These are phyloP conservation scores for Globisporangium iwayamae DNA, from an alignment of 352 stramenopile genomes.

Conservation along the genomic window DNA sequence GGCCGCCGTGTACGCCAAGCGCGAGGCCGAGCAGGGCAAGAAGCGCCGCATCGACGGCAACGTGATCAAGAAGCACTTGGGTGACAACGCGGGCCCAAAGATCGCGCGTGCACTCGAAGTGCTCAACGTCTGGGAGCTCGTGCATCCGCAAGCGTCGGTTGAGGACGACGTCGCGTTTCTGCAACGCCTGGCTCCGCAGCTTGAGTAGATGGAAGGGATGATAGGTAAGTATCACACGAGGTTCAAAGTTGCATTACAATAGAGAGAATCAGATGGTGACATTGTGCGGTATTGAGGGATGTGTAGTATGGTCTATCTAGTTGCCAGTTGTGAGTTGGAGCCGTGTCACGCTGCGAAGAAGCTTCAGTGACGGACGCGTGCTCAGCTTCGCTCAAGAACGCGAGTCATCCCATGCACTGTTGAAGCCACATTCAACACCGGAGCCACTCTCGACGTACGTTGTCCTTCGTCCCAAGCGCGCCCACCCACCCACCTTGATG, in stretches of 20 bases:
- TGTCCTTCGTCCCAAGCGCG: too few species aligned
- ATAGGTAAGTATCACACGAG: neutral
- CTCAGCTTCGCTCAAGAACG: too few species aligned
- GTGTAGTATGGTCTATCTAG: too few species aligned
- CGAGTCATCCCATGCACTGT: too few species aligned
- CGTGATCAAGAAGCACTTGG: constrained; percentile 37
- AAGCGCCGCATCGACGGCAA: constrained; percentile 47
- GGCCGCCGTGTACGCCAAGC: constrained; percentile 28
- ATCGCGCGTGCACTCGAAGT: constrained; percentile 53
- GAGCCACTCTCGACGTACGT: too few species aligned
- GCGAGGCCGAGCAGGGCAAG: constrained; percentile 14
- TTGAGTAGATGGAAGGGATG: constrained; percentile 4
- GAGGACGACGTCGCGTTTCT: constrained; percentile 42
- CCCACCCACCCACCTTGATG: too few species aligned
- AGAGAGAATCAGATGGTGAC: constrained; percentile 2
- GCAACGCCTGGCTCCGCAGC: constrained; percentile 15
- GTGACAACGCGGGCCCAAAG: constrained; percentile 24
- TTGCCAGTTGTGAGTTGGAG: too few species aligned
- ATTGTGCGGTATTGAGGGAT: too few species aligned
- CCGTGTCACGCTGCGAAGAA: too few species aligned
- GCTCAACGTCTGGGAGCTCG: constrained; percentile 53
- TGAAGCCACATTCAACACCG: too few species aligned
- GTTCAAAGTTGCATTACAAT: neutral
- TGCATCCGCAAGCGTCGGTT: constrained; percentile 23
- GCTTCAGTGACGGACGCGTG: too few species aligned